Evolutionary conservation across 129 eudicot genomes (phyloP).

Genomic region (Pittosporum tobira): DNA sequence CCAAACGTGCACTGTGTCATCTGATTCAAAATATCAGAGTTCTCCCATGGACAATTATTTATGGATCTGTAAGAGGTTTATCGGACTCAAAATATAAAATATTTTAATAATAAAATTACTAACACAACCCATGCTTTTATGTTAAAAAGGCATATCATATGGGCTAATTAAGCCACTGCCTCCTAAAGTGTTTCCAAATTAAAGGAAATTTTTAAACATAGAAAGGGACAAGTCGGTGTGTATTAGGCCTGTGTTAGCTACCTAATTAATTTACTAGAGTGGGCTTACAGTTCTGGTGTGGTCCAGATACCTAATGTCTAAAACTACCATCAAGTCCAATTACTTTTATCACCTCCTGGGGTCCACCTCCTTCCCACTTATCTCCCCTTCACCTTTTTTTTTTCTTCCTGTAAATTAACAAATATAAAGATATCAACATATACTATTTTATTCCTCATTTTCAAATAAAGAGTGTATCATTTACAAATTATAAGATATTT

Average conservation of each 20-base stretch:
- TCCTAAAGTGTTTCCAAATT: neutral
- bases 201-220: neutral
- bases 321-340: neutral
- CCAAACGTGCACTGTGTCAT: no score
- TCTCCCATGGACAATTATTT: no score
- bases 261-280: neutral
- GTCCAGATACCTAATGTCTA: neutral
- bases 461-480: no score
- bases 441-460: no score
- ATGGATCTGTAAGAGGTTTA: no score
- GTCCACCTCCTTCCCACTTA: neutral
- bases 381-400: neutral
- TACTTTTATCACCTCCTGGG: neutral
- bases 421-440: no score
- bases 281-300: neutral
- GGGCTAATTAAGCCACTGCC: neutral
- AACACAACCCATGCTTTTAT: neutral
- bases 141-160: neutral
- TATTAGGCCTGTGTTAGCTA: slow-evolving; percentile 9
- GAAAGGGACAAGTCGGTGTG: neutral
- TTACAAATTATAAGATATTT: no score
- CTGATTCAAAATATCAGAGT: no score
- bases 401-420: no score
- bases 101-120: neutral
- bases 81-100: no score